phyloP scores from a whole-genome alignment of 2,329 filamentous ascomycete species.

The Penicillium thymicola region DNA sequence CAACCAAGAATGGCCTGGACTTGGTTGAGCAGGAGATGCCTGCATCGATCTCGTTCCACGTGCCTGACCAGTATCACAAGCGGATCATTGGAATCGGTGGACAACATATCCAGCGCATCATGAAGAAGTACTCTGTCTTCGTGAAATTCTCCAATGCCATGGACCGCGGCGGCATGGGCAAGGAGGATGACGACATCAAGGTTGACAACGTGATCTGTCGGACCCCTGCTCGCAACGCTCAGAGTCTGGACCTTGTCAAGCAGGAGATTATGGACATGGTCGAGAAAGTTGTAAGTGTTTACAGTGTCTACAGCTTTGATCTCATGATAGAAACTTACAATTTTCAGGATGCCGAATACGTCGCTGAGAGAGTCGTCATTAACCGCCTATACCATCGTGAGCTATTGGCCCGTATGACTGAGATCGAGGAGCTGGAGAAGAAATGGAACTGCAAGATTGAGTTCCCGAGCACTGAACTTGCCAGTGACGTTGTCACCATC shows the following conservation, averaged over 20 bases:
- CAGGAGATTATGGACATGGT: conserved; percentile 99
- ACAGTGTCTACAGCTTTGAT: neutral
- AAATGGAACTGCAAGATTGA: conserved; percentile 99
- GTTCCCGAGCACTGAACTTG: conserved; percentile 95
- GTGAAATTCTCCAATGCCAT: conserved; percentile 99
- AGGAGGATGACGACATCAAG: conserved; percentile 96
- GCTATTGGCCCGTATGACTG: conserved; percentile 78
- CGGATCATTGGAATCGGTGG: conserved; percentile 98
- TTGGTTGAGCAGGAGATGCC: conserved; percentile 99
- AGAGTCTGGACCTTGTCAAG: conserved; percentile 95
- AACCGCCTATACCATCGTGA: conserved; percentile 94
- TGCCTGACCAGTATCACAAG: conserved; percentile 98
- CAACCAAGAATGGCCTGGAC: conserved; percentile 85
- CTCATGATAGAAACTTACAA: neutral
- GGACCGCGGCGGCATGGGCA: conserved; percentile 89
- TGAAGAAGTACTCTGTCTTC: conserved; percentile 99
- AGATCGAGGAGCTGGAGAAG: conserved; percentile 94
- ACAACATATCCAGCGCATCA: conserved; percentile 98
- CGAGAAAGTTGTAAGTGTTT: conserved; percentile 71
- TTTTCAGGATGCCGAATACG: conserved; percentile 84
- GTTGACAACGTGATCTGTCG: conserved; percentile 99
- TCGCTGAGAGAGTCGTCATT: conserved; percentile 87
- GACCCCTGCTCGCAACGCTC: conserved; percentile 92
- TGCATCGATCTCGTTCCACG: conserved; percentile 97
- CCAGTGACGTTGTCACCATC: conserved; percentile 92